Evolutionary conservation across 1,284 basidiomycete genomes (phyloP).

Genomic region (Heliocybe sulcata): DNA sequence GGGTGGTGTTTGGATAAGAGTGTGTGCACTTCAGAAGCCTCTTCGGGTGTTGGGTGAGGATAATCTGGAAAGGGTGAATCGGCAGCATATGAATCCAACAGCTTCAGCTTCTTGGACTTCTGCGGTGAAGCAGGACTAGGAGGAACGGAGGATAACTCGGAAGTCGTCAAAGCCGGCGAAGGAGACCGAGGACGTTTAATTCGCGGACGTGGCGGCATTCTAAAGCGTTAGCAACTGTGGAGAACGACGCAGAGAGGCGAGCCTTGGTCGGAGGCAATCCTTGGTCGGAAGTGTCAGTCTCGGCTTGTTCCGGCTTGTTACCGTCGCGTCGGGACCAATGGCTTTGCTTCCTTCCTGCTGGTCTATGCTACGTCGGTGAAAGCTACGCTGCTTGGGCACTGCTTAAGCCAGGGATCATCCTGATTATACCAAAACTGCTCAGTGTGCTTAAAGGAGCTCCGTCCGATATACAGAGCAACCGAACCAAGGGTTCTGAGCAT

Average conservation of each 20-base stretch:
- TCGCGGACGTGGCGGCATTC: not conserved
- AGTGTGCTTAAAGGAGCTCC: not conserved
- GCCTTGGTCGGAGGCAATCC: too few relatives aligned
- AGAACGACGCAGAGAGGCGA: too few relatives aligned
- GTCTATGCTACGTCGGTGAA: too few relatives aligned
- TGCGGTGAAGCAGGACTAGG: slow-evolving; percentile 9
- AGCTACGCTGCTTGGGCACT: too few relatives aligned
- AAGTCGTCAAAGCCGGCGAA: not conserved
- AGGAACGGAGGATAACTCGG: too few relatives aligned
- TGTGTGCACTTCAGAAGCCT: slow-evolving; percentile 24
- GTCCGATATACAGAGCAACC: not conserved
- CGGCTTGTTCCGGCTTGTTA: too few relatives aligned
- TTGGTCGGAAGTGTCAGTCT: too few relatives aligned
- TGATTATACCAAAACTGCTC: not conserved
- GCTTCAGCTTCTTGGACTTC: slow-evolving; percentile 43
- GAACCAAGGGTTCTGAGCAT: slow-evolving; percentile 27
- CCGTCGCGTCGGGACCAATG: too few relatives aligned
- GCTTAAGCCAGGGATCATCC: too few relatives aligned
- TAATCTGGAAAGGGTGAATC: slow-evolving; percentile 51
- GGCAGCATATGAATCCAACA: slow-evolving; percentile 33
- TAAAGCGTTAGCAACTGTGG: too few relatives aligned
- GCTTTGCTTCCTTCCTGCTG: too few relatives aligned
- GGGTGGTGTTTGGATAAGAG: slow-evolving; percentile 23
- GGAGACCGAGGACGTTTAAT: not conserved
- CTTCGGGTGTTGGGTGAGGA: slow-evolving; percentile 38